phyloP scores from a whole-genome alignment of 805 yeast species.

The Kuraishia cidri region DNA sequence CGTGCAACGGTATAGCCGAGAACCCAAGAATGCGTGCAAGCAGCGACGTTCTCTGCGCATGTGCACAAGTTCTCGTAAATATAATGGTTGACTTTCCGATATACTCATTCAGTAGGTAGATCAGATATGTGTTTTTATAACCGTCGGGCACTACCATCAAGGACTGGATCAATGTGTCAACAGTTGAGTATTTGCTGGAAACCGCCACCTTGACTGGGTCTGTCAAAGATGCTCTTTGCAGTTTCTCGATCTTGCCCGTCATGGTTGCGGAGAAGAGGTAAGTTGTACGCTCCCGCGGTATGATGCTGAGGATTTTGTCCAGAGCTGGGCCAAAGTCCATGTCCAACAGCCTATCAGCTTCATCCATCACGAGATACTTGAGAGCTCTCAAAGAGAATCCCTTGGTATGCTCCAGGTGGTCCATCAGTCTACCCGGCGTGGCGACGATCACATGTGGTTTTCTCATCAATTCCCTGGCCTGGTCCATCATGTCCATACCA shows the following conservation, averaged over 20 bases:
- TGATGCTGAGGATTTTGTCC: slow-evolving; percentile 73
- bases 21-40: slow-evolving; percentile 77
- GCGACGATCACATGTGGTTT: slow-evolving; percentile 94
- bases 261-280: slow-evolving; percentile 94
- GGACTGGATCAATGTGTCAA: slow-evolving; percentile 84
- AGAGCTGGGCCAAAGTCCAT: slow-evolving; percentile 95
- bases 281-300: slow-evolving; percentile 79
- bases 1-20: slow-evolving; percentile 88
- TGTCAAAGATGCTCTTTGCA: slow-evolving; percentile 84
- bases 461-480: slow-evolving; percentile 86
- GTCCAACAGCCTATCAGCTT: slow-evolving; percentile 92
- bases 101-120: slow-evolving; percentile 75
- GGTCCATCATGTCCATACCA: slow-evolving; percentile 98
- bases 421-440: slow-evolving; percentile 85
- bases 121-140: slow-evolving; percentile 78
- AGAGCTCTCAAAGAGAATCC: slow-evolving; percentile 77
- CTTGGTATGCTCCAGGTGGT: slow-evolving; percentile 86
- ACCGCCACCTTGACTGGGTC: slow-evolving; percentile 91
- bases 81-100: slow-evolving; percentile 82
- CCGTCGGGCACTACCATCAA: slow-evolving; percentile 90
- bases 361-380: slow-evolving; percentile 87
- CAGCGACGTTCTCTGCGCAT: slow-evolving; percentile 84
- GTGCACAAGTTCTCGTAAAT: slow-evolving; percentile 92
- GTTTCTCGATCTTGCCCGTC: slow-evolving; percentile 89
- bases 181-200: slow-evolving; percentile 82